A percentile compares a stretch with the other conserved stretches of the same genome.
phyloP scores from a whole-genome alignment of 1,139 yeast species.

The Sugiyamaella pinicola region DNA sequence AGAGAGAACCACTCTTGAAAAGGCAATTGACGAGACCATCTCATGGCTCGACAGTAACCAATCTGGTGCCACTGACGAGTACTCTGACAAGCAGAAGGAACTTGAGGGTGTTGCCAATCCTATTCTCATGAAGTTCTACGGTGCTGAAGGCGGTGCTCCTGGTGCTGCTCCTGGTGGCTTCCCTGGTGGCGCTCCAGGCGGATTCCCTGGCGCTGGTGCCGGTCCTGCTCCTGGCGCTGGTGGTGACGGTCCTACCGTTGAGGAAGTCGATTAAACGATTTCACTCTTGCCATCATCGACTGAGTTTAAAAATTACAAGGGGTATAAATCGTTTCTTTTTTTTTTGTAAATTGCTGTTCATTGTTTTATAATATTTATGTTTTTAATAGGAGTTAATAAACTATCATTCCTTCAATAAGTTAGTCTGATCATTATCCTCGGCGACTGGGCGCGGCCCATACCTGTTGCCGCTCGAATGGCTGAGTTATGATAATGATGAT shows the following conservation, averaged over 20 bases:
- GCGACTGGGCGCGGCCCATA: too few species aligned
- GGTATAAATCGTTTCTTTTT: constrained; percentile 12
- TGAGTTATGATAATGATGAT: too few species aligned
- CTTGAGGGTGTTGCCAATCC: constrained; percentile 93
- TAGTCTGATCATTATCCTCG: background rate
- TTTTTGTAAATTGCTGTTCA: constrained; percentile 13
- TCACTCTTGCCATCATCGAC: background rate
- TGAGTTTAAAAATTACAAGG: background rate
- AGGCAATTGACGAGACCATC: constrained; percentile 83
- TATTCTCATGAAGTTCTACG: constrained; percentile 88
- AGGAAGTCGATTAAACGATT: constrained; percentile 76
- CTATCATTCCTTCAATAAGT: constrained; percentile 3
- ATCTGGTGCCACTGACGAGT: constrained; percentile 87
- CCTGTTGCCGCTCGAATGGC: too few species aligned
- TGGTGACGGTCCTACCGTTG: constrained; percentile 80
- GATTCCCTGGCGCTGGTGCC: constrained; percentile 47
- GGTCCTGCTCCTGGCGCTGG: constrained; percentile 48
- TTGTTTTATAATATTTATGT: constrained; percentile 14
- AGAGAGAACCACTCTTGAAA: constrained; percentile 76
- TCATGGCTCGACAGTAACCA: constrained; percentile 87
- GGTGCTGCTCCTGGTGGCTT: constrained; percentile 67
- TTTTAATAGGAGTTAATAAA: constrained; percentile 16
- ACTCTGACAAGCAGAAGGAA: constrained; percentile 87
- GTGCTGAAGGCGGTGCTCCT: constrained; percentile 54
- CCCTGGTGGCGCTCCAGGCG: constrained; percentile 55